phyloP scores from a whole-genome alignment of 192 early-diverging fungal genomes.

The Mortierella alpina region DNA sequence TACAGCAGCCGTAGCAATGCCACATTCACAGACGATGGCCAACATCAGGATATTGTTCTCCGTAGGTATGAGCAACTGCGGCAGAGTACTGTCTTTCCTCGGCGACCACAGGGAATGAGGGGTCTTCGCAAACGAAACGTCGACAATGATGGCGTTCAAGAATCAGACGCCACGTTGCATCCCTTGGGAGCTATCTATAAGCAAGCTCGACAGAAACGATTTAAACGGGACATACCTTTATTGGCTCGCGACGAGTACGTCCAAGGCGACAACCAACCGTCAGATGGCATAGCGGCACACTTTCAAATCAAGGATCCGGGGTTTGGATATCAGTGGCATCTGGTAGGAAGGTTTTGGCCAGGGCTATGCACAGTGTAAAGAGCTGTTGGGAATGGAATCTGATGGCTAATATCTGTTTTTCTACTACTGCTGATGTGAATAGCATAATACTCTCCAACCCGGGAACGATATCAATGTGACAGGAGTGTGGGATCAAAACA shows the following conservation, averaged over 20 bases:
- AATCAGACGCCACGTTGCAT: neutral
- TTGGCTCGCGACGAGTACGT: slow-evolving; percentile 23
- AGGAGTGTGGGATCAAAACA: slow-evolving; percentile 85
- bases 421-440: neutral
- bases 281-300: slow-evolving; percentile 23
- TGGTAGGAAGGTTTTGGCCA: slow-evolving; percentile 61
- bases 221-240: slow-evolving; percentile 37
- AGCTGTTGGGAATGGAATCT: too few relatives aligned
- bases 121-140: slow-evolving; percentile 15
- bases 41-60: slow-evolving; percentile 55
- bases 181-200: slow-evolving; percentile 47
- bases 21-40: neutral
- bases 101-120: slow-evolving; percentile 9
- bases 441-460: slow-evolving; percentile 59
- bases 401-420: neutral
- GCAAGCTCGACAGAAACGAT: slow-evolving; percentile 45
- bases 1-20: neutral
- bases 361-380: neutral
- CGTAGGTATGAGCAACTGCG: slow-evolving; percentile 32
- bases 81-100: slow-evolving; percentile 21
- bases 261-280: slow-evolving; percentile 15
- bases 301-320: slow-evolving; percentile 79
- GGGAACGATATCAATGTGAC: slow-evolving; percentile 95
- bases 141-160: neutral
- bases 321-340: slow-evolving; percentile 84